A percentile compares a stretch with the other conserved stretches of the same genome.
phyloP scores from a whole-genome alignment of 2,329 filamentous ascomycete genomes.

The Penicillium sp. region DNA sequence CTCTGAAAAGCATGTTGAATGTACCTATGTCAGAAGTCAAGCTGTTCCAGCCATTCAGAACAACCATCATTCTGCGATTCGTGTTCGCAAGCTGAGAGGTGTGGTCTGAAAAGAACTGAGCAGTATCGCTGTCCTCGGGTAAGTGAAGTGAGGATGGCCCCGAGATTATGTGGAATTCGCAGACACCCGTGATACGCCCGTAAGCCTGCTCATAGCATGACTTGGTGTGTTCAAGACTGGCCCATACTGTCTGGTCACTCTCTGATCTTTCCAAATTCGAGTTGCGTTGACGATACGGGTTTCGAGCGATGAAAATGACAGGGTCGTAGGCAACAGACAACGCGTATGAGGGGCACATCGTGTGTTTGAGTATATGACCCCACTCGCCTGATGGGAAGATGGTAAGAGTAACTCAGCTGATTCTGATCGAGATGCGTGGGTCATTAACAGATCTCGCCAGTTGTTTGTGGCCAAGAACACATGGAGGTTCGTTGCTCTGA shows the following conservation, averaged over 20 bases:
- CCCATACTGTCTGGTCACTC: neutral
- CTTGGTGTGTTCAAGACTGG: neutral
- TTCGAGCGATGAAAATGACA: conserved; percentile 1
- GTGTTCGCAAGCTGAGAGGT: neutral
- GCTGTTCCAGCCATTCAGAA: conserved; percentile 1
- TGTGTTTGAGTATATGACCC: no score
- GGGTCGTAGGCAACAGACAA: neutral
- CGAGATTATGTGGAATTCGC: neutral
- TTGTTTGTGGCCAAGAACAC: no score
- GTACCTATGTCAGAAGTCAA: neutral
- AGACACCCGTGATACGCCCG: neutral
- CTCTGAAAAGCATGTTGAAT: neutral
- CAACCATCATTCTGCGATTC: neutral
- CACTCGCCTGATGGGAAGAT: no score
- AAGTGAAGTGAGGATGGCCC: neutral
- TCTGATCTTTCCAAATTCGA: neutral
- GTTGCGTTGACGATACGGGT: neutral
- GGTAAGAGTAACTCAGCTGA: no score
- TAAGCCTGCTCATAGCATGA: neutral
- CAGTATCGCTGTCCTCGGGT: neutral
- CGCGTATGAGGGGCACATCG: neutral
- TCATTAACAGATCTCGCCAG: no score
- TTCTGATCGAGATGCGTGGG: no score
- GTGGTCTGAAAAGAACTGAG: neutral
- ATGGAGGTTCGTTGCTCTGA: no score